Evolutionary conservation across 352 stramenopile genomes (phyloP), one percentile per base, ranked within the genome.

Genomic region (Globisporangium apiculatum): DNA sequence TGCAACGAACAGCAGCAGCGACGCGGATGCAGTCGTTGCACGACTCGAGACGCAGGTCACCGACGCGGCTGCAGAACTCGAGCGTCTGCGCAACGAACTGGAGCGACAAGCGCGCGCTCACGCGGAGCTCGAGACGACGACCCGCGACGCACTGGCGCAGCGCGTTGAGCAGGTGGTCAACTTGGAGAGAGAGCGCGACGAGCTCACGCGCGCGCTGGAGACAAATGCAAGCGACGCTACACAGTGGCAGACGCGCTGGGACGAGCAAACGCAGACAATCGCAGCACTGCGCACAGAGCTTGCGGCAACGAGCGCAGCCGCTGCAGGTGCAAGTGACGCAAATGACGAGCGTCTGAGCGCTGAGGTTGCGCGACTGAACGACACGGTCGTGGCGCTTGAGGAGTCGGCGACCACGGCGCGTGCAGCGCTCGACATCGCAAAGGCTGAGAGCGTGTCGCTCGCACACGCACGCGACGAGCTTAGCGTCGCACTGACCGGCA

Each of bases 41-140:
- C 51, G 17, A 6, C 24, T 66, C 42, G 60, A 53, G 49, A 41
- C 43, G 38, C 48, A 62, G 40, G 42, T 53, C 11, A 52, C 64
- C n/a, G 63, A 65, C n/a, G 18, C 51, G 5, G 41, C 40, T 36
- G 31, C 59, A 10, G 52, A 56, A 17, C 51, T 66, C 12, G 48
- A 52, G 17, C 53, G 18, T 3, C 45, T 81, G 55, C 65, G 53
- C 6, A 55, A 48, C 10, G 65, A 71, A 37, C 35, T 72, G 9
- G 31, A 9, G 9, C 11, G 18, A n/a, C 53, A 36, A 10, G 12
- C 38, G 24, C 37, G 31, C 14, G 59, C 51, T 36, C 51, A 53
- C 10, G 66, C 69, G 18, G 55, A 65, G 15, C 51, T 71, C 48
- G 51, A 62, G 7, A 51, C 55, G 14, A 61, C 69, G 43, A 61